These are phyloP conservation scores for Verticillium klebahnii DNA, from an alignment of 2,329 filamentous ascomycete genomes.

Conservation along the genomic window DNA sequence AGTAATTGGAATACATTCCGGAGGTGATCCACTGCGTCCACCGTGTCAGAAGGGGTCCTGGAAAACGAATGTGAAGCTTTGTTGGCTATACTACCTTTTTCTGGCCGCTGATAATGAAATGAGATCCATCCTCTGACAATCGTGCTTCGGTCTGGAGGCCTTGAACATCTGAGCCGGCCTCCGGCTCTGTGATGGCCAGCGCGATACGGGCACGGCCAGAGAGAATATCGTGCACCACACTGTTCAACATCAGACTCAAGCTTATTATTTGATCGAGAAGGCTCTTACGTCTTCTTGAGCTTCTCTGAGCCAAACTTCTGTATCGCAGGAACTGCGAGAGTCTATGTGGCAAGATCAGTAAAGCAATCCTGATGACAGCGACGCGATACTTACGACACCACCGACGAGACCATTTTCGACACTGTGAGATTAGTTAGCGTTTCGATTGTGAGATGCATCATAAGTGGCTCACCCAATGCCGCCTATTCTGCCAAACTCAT, in stretches of 20 bases:
- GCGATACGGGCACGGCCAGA: constrained; percentile 26
- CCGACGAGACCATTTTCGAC: constrained; percentile 10
- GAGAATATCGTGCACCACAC: constrained; percentile 24
- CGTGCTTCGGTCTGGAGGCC: constrained; percentile 11
- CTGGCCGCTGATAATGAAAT: constrained; percentile 54
- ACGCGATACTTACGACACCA: constrained; percentile 1
- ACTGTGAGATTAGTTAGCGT: constrained; percentile 14
- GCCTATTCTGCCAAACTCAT: constrained; percentile 25
- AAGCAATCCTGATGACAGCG: neutral
- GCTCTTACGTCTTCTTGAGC: constrained; percentile 18
- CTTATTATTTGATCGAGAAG: constrained; percentile 17
- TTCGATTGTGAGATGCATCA: constrained; percentile 6
- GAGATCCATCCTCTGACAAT: constrained; percentile 6
- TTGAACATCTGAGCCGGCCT: constrained; percentile 14
- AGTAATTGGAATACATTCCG: constrained; percentile 48
- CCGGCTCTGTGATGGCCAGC: constrained; percentile 15
- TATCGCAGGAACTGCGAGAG: constrained; percentile 12
- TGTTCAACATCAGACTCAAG: constrained; percentile 2
- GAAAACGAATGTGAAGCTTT: neutral
- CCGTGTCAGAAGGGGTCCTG: neutral
- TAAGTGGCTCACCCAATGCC: constrained; percentile 13
- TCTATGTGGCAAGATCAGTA: neutral
- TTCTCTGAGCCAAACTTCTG: constrained; percentile 18
- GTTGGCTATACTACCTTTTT: constrained; percentile 35
- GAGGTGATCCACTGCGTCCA: constrained; percentile 53